Evolutionary conservation across 2,329 filamentous ascomycete genomes (phyloP).

Genomic region (Mariannaea sp.): DNA sequence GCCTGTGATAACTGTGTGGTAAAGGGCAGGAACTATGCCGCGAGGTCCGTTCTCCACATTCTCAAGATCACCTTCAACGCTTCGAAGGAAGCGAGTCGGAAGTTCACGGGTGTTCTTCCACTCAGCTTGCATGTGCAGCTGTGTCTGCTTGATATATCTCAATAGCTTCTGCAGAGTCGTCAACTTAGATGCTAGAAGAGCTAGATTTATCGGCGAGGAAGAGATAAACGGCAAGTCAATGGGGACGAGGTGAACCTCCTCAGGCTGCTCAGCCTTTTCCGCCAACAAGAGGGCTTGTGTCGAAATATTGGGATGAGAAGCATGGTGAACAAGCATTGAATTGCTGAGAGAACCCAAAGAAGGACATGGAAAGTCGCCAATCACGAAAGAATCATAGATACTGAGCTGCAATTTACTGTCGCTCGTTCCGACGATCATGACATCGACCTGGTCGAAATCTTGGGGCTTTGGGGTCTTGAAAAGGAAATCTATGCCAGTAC

Average conservation of each 20-base stretch:
- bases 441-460: slow-evolving; percentile 75
- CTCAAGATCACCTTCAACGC: slow-evolving; percentile 75
- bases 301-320: slow-evolving; percentile 74
- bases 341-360: slow-evolving; percentile 36
- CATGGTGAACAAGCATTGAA: slow-evolving; percentile 59
- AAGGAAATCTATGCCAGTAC: slow-evolving; percentile 70
- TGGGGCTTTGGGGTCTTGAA: slow-evolving; percentile 66
- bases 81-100: slow-evolving; percentile 75
- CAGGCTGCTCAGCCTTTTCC: slow-evolving; percentile 40
- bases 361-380: slow-evolving; percentile 67
- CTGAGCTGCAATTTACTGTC: slow-evolving; percentile 75
- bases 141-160: slow-evolving; percentile 80
- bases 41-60: slow-evolving; percentile 60
- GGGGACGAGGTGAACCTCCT: slow-evolving; percentile 63
- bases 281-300: slow-evolving; percentile 73
- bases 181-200: slow-evolving; percentile 82
- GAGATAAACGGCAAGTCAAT: slow-evolving; percentile 85
- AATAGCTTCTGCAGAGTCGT: slow-evolving; percentile 86
- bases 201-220: slow-evolving; percentile 77
- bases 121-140: slow-evolving; percentile 78
- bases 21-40: slow-evolving; percentile 75
- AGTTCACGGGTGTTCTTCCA: slow-evolving; percentile 84
- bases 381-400: slow-evolving; percentile 84
- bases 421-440: slow-evolving; percentile 75
- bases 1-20: slow-evolving; percentile 83